phyloP scores from a whole-genome alignment of 106 monocot genomes.

The Agapanthus africanus region DNA sequence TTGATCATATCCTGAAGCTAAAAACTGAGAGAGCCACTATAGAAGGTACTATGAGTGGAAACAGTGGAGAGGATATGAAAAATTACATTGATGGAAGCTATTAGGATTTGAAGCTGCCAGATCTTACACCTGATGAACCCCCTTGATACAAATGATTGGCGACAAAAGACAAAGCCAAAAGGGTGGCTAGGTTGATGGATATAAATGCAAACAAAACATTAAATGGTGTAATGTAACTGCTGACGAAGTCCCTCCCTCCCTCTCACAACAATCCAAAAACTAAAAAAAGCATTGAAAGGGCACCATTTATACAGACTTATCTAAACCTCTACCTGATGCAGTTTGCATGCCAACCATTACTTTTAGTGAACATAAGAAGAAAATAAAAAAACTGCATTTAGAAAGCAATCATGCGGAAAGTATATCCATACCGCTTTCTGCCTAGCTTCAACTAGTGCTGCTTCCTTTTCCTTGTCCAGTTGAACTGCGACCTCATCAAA shows the following conservation, averaged over 20 bases:
- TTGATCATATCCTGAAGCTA: not conserved
- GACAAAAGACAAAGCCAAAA: not conserved
- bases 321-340: not conserved
- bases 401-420: not conserved
- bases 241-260: not conserved
- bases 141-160: not conserved
- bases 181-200: not conserved
- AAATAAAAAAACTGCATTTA: not conserved
- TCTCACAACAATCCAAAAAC: not conserved
- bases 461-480: constrained; percentile 92
- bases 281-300: not conserved
- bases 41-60: not conserved
- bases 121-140: not conserved
- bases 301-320: not conserved
- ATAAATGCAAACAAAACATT: not conserved
- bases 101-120: not conserved
- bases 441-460: constrained; percentile 65
- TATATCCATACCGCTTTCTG: constrained; percentile 53
- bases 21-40: not conserved
- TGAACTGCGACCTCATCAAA: constrained; percentile 70
- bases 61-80: not conserved
- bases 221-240: not conserved
- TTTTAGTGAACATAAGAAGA: not conserved
- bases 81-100: not conserved
- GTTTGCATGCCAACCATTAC: not conserved